These are phyloP conservation scores for Pyrenophora teres DNA, from an alignment of 2,329 filamentous ascomycete genomes.

Conservation along the genomic window DNA sequence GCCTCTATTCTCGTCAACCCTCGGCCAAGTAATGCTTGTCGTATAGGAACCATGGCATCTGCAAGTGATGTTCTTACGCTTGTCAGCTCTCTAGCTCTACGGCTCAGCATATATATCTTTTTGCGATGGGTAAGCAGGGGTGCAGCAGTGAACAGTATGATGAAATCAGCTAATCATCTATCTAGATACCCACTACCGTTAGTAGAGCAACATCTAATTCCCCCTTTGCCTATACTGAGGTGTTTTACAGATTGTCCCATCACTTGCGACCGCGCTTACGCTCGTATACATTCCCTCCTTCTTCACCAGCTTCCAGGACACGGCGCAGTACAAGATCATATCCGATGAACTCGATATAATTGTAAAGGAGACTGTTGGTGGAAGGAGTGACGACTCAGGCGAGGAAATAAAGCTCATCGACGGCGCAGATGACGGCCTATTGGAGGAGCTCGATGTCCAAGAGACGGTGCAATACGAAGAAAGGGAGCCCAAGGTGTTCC, in stretches of 20 bases:
- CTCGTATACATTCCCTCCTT: conserved; percentile 70
- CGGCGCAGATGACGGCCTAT: conserved; percentile 40
- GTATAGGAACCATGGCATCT: conserved; percentile 38
- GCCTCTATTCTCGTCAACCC: conserved; percentile 3
- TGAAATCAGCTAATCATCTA: conserved; percentile 13
- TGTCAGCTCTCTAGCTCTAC: conserved; percentile 56
- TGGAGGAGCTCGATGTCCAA: conserved; percentile 61
- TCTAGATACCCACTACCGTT: conserved; percentile 41
- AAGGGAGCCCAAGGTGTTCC: conserved; percentile 61
- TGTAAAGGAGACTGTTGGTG: conserved; percentile 48
- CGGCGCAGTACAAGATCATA: conserved; percentile 62
- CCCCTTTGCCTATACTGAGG: too few relatives aligned
- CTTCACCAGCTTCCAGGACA: conserved; percentile 61
- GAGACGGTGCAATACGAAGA: conserved; percentile 66
- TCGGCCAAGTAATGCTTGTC: conserved; percentile 17
- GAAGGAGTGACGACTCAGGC: conserved; percentile 37
- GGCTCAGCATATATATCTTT: conserved; percentile 61
- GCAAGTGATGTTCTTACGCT: conserved; percentile 43
- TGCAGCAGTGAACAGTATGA: background rate
- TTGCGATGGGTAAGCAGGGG: conserved; percentile 62
- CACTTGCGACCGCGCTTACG: conserved; percentile 63
- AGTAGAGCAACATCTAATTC: conserved; percentile 13
- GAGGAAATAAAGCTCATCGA: conserved; percentile 48
- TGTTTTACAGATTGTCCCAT: conserved; percentile 45
- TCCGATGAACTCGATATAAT: conserved; percentile 62